Evolutionary conservation across 148 eudicot genomes (phyloP), one percentile per base, ranked within the genome.

Genomic region (Mesembryanthemum crystallinum): DNA sequence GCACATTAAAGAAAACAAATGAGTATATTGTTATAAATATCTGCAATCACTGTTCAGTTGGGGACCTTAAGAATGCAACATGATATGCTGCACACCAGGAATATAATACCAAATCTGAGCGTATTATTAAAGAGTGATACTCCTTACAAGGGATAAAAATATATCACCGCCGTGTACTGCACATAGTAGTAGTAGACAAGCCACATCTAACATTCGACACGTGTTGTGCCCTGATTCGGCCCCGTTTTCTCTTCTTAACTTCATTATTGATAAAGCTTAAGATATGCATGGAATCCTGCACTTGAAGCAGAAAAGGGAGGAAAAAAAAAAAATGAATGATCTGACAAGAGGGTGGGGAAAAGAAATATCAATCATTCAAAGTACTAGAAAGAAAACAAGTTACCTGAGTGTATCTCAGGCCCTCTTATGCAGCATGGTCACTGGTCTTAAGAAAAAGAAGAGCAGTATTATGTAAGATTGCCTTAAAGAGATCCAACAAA

Each of bases 1-100:
- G 6, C 64, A 75, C 58, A 33, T 68, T 60, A 7, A 74, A 67
- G 33, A 71, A 75, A 63, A 70, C 65, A 69, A 52, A 75, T 69
- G 23, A 57, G 8, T 24, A 64, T 1, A 8, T 15, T n/a, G 47
- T 47, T 79, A 49, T 59, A 61, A 33, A 69, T 75, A 47, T 75
- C 60, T 70, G 70, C 14, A 60, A 70, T 80, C 73, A 74, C 23
- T 69, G 37, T 23, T 51, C 21, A 74, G 63, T 68, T 25, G 35
- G 54, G 51, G 54, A 32, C 54, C 54, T 49, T 24, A 27, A 35
- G 29, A 32, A 49, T 49, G 47, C 60, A 61, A 24, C 51, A 35
- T 25, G 33, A 29, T 37, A 64, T 33, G 45, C 68, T 62, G 33
- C 60, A 39, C 47, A 17, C 23, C 45, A 42, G 47, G 59, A 71